These are phyloP conservation scores for Colletotrichum sp. DNA, from an alignment of 2,329 filamentous ascomycete genomes.

Conservation along the genomic window DNA sequence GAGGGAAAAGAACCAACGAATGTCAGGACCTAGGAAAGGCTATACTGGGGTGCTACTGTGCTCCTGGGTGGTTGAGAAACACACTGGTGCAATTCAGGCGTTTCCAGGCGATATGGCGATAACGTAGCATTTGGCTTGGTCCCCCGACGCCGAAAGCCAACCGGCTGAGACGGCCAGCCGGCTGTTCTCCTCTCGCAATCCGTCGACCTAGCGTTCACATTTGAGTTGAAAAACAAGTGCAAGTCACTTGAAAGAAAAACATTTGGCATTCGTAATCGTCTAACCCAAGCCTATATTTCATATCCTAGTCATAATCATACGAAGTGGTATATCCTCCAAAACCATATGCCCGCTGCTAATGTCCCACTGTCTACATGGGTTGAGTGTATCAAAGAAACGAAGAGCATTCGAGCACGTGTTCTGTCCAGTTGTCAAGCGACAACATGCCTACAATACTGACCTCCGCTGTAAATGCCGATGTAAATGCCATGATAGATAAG, in stretches of 20 bases:
- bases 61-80: not conserved
- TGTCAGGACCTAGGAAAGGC: not conserved
- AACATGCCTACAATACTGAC: not conserved
- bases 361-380: not conserved
- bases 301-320: slow-evolving; percentile 14
- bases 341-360: not conserved
- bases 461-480: not conserved
- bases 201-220: not conserved
- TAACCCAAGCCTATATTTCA: not conserved
- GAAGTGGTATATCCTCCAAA: slow-evolving; percentile 23
- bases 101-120: not conserved
- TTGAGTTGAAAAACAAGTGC: rapidly evolving
- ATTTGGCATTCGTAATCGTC: not conserved
- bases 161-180: not conserved
- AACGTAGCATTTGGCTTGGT: not conserved
- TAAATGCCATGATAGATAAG: not conserved
- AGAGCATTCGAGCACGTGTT: not conserved
- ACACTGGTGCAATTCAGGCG: not conserved
- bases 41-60: not conserved
- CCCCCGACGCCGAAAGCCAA: not conserved
- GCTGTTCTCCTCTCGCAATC: not conserved
- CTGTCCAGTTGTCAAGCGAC: not conserved
- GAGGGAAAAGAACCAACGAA: rapidly evolving
- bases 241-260: not conserved
- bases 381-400: not conserved